Percentiles rank a stretch among this genome's conserved stretches.
Evolutionary conservation across 1,139 yeast species (phyloP).

Genomic region (Starmera stellimalicola): DNA sequence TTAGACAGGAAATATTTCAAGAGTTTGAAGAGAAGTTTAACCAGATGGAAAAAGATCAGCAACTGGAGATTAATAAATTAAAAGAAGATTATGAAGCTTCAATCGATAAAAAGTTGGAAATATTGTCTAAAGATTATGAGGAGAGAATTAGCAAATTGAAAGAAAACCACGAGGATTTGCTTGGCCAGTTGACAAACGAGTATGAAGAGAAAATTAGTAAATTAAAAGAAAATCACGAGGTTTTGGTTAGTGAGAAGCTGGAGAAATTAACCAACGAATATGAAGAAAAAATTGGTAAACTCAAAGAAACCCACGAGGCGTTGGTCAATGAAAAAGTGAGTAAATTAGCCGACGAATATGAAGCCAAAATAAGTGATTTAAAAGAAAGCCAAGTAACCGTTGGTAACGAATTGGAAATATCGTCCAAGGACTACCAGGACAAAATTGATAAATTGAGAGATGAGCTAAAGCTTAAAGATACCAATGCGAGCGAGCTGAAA

Average conservation of each 20-base stretch:
- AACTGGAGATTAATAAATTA: slow-evolving; percentile 18
- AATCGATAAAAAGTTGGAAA: slow-evolving; percentile 14
- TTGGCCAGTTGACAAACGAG: slow-evolving; percentile 20
- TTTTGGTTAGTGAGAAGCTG: slow-evolving; percentile 14
- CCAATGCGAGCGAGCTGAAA: no score
- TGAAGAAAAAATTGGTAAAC: slow-evolving; percentile 5
- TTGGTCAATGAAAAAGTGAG: slow-evolving; percentile 20
- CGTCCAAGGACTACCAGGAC: slow-evolving; percentile 15
- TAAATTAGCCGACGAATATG: slow-evolving; percentile 14
- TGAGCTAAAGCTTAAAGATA: no score
- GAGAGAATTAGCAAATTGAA: slow-evolving; percentile 2
- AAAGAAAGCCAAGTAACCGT: slow-evolving; percentile 2
- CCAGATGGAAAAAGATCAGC: slow-evolving; percentile 19
- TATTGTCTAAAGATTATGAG: slow-evolving; percentile 17
- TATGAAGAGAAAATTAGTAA: slow-evolving; percentile 19
- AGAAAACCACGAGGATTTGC: slow-evolving; percentile 16
- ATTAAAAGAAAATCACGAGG: slow-evolving; percentile 14
- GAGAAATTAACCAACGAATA: slow-evolving; percentile 16
- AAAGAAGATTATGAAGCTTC: slow-evolving; percentile 13
- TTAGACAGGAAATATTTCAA: slow-evolving; percentile 23
- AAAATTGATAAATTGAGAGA: neutral
- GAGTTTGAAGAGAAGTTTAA: slow-evolving; percentile 24
- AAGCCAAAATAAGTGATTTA: slow-evolving; percentile 6
- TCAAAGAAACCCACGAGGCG: slow-evolving; percentile 13
- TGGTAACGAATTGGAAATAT: slow-evolving; percentile 14